These are phyloP conservation scores for Rhizopogon vesiculosus DNA, from an alignment of 768 basidiomycete genomes.

Conservation along the genomic window DNA sequence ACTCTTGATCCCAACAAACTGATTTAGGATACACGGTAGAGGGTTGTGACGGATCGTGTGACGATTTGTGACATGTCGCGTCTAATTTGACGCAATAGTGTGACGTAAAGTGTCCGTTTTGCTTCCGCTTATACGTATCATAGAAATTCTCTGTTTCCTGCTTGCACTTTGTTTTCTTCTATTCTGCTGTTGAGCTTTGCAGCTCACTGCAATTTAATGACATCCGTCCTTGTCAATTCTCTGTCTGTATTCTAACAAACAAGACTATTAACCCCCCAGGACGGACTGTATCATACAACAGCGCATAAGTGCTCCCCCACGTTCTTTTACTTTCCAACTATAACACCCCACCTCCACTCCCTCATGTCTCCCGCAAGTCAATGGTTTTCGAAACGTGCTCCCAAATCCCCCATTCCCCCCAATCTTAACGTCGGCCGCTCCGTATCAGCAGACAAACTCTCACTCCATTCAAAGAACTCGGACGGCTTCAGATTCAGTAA, in stretches of 20 bases:
- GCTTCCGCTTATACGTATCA: conserved; percentile 2
- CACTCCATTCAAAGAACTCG: conserved; percentile 14
- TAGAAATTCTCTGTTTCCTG: not conserved
- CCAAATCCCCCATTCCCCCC: conserved; percentile 6
- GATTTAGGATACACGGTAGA: not conserved
- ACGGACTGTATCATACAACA: conserved; percentile 3
- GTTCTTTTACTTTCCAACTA: not conserved
- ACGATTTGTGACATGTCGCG: not conserved
- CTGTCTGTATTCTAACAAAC: not conserved
- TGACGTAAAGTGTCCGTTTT: conserved; percentile 3
- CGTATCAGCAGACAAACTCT: conserved; percentile 25
- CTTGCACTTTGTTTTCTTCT: not conserved
- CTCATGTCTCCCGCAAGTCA: conserved; percentile 21
- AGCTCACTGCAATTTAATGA: not conserved
- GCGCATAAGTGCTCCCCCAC: not conserved
- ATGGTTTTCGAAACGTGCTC: conserved; percentile 21
- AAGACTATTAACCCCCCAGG: not conserved
- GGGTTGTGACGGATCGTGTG: not conserved
- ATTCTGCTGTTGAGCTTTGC: not conserved
- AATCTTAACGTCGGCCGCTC: conserved; percentile 26
- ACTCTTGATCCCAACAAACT: not conserved
- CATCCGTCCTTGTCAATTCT: not conserved
- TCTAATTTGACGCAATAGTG: not conserved
- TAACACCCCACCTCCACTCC: not conserved
- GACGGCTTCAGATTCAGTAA: conserved; percentile 45